phyloP scores from a whole-genome alignment of 1,284 basidiomycete species.

The Rhodotorula sp. region DNA sequence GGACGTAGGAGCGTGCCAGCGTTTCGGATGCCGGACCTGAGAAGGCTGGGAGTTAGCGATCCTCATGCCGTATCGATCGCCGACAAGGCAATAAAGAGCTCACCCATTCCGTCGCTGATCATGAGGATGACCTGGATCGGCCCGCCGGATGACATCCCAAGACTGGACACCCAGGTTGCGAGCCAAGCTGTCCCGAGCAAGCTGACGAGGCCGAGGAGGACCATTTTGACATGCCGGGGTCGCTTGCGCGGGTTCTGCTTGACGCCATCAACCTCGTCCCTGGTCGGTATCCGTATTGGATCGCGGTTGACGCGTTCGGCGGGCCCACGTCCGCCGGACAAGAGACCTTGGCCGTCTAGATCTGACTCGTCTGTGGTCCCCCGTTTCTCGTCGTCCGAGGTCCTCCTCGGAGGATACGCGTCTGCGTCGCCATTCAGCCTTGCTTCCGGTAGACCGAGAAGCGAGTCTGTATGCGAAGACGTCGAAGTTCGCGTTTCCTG shows the following conservation, averaged over 20 bases:
- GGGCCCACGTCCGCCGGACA: neutral
- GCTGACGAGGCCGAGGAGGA: slow-evolving; percentile 5
- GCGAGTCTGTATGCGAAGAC: slow-evolving; percentile 23
- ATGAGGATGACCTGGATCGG: slow-evolving; percentile 49
- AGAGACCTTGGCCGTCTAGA: too few relatives aligned
- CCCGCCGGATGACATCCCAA: slow-evolving; percentile 19
- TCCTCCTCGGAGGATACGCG: neutral
- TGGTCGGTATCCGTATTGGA: slow-evolving; percentile 16
- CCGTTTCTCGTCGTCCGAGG: neutral
- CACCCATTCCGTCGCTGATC: slow-evolving; percentile 49
- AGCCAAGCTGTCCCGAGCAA: slow-evolving; percentile 4
- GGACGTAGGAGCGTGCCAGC: slow-evolving; percentile 46
- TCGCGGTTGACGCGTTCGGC: neutral
- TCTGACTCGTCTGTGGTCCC: neutral
- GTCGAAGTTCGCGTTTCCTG: slow-evolving; percentile 23
- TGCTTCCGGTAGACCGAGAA: slow-evolving; percentile 6
- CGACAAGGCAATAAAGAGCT: neutral
- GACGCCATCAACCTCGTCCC: neutral
- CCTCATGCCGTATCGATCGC: too few relatives aligned
- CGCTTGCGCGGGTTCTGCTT: neutral
- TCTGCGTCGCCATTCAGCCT: too few relatives aligned
- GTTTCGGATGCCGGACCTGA: slow-evolving; percentile 45
- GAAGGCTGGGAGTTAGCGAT: neutral
- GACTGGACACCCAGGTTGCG: slow-evolving; percentile 15
- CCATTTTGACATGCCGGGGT: neutral